Evolutionary conservation across 306 rosid genomes (phyloP).

Genomic region (Neltuma alba): DNA sequence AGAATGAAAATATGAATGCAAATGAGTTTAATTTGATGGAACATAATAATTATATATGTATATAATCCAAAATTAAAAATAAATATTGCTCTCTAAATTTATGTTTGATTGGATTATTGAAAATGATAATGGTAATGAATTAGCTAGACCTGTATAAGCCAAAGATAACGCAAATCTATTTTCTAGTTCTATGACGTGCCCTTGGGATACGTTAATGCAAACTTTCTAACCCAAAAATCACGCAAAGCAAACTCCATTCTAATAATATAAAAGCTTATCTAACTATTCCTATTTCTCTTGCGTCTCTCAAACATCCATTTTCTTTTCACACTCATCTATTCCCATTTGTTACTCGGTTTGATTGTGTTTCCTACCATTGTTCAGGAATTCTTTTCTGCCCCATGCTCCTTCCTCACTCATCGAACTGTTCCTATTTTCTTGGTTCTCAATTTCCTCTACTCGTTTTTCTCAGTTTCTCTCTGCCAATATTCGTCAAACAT

Average conservation of each 20-base stretch:
- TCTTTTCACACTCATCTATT: background rate
- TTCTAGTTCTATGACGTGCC: background rate
- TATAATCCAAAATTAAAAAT: too few relatives aligned
- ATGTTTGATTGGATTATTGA: background rate
- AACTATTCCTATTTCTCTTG: background rate
- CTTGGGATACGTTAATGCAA: background rate
- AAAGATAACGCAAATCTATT: background rate
- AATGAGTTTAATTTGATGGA: too few relatives aligned
- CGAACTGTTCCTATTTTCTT: background rate
- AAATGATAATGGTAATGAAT: too few relatives aligned
- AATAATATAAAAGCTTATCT: background rate
- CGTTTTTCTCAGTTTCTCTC: background rate
- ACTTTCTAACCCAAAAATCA: background rate
- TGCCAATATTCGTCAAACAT: background rate
- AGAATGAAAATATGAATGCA: too few relatives aligned
- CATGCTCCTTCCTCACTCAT: background rate
- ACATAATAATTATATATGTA: too few relatives aligned
- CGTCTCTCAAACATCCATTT: background rate
- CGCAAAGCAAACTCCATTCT: background rate
- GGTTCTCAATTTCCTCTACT: background rate
- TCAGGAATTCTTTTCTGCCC: background rate
- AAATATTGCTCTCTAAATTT: too few relatives aligned
- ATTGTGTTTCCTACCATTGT: background rate
- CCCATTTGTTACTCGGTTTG: background rate
- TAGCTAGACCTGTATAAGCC: background rate